These are phyloP conservation scores for Aspergillus sp. DNA, from an alignment of 2,329 filamentous ascomycete species.

Conservation along the genomic window DNA sequence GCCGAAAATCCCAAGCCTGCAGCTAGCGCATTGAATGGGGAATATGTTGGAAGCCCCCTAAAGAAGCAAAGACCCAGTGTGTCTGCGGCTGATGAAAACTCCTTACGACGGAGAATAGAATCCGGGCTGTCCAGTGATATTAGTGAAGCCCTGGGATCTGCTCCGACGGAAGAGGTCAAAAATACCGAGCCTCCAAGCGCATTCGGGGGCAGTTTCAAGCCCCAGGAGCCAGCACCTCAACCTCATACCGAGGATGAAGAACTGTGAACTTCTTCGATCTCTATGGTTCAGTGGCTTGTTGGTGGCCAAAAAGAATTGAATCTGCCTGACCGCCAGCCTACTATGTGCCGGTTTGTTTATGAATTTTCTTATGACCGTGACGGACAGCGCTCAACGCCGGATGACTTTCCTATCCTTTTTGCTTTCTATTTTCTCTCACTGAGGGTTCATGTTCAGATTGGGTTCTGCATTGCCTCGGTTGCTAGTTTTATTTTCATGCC, in stretches of 20 bases:
- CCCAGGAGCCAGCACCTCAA: constrained; percentile 4
- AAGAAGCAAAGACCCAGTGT: constrained; percentile 45
- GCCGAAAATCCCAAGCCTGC: constrained; percentile 18
- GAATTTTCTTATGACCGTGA: constrained; percentile 9
- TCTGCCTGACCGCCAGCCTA: not conserved
- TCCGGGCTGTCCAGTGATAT: constrained; percentile 34
- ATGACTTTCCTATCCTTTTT: not conserved
- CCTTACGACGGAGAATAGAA: constrained; percentile 37
- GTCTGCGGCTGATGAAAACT: constrained; percentile 37
- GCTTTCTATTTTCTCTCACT: not conserved
- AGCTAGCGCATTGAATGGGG: constrained; percentile 23
- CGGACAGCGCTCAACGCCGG: constrained; percentile 1
- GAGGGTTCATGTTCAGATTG: not conserved
- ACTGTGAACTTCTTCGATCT: constrained; percentile 10
- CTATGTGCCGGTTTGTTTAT: not conserved
- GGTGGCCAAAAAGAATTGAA: too few relatives aligned
- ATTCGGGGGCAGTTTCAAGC: constrained; percentile 16
- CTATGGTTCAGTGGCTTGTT: not conserved
- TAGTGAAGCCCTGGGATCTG: constrained; percentile 28
- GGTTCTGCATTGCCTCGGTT: constrained; percentile 1
- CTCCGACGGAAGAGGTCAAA: constrained; percentile 10
- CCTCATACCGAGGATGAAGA: constrained; percentile 24
- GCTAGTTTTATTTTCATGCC: not conserved
- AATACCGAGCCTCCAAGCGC: constrained; percentile 5
- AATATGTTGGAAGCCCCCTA: constrained; percentile 41